Conservation (phyloP, 371 early-diverging fungal species). For the Entomophthora muscae region DNA sequence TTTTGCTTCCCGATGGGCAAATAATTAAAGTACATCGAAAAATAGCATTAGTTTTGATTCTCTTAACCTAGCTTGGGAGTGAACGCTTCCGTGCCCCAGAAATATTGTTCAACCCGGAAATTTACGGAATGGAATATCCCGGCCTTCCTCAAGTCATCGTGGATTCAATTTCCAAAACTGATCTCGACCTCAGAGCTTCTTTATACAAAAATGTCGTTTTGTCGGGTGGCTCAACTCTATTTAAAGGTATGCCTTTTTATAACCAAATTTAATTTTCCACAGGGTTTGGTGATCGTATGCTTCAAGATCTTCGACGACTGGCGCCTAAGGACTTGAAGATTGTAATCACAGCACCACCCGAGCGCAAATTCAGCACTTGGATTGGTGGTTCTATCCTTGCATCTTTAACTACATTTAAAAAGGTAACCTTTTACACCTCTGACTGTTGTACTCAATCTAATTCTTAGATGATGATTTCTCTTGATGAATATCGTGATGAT, state of each 20-base stretch:
- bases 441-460: background rate
- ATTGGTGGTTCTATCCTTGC: constrained; percentile 93
- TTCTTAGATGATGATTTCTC: constrained; percentile 58
- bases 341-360: constrained; percentile 90
- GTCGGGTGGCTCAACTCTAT: constrained; percentile 84
- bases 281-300: constrained; percentile 85
- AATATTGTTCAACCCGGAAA: constrained; percentile 65
- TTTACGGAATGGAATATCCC: constrained; percentile 72
- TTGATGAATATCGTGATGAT: constrained; percentile 73
- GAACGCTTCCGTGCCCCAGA: constrained; percentile 74
- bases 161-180: constrained; percentile 76
- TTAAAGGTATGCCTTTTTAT: constrained; percentile 19
- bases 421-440: constrained; percentile 24
- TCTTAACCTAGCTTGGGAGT: constrained; percentile 36
- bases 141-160: constrained; percentile 80
- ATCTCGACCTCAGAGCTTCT: constrained; percentile 74
- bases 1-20: constrained; percentile 81
- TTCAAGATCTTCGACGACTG: constrained; percentile 66
- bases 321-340: constrained; percentile 81
- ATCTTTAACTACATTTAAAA: constrained; percentile 47
- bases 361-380: constrained; percentile 95
- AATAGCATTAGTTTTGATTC: background rate
- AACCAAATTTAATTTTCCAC: constrained; percentile 6
- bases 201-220: constrained; percentile 81
- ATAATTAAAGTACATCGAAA: constrained; percentile 43